Evolutionary conservation across 106 monocot species (phyloP).

Genomic region (Dendrobium nobile): DNA sequence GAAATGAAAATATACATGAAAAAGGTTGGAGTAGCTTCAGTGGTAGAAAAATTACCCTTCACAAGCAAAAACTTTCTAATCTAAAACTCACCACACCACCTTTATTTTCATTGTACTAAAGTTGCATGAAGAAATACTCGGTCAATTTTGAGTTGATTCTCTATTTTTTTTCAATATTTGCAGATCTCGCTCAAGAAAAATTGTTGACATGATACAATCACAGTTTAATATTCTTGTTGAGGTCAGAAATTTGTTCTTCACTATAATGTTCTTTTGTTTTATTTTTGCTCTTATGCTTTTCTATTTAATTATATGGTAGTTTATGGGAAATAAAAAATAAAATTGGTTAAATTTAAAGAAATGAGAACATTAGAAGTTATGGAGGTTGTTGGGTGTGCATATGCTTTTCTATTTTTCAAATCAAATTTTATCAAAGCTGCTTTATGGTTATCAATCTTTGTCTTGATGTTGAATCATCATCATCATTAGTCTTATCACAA

Average conservation of each 20-base stretch:
- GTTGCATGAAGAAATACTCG: background rate
- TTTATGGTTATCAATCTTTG: background rate
- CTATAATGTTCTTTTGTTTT: background rate
- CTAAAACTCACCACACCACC: background rate
- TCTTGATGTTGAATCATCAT: too few species aligned
- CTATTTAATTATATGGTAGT: background rate
- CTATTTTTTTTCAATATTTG: slow-evolving; percentile 14
- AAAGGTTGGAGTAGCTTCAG: too few species aligned
- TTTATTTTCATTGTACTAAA: background rate
- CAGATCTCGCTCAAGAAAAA: slow-evolving; percentile 59
- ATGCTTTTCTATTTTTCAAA: background rate
- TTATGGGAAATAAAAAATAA: background rate
- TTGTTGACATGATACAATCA: slow-evolving; percentile 55
- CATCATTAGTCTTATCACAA: background rate
- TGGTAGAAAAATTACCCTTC: background rate
- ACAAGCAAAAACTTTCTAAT: background rate
- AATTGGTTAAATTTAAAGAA: background rate
- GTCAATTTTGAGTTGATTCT: background rate
- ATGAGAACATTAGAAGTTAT: background rate
- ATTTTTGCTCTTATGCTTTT: background rate
- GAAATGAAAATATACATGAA: too few species aligned
- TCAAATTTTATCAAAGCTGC: background rate
- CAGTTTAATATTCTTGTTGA: slow-evolving; percentile 77
- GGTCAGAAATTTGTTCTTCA: slow-evolving; percentile 34
- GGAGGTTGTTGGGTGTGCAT: background rate